phyloP scores from a whole-genome alignment of 2,329 filamentous ascomycete species.

The Diplocarpon mali region DNA sequence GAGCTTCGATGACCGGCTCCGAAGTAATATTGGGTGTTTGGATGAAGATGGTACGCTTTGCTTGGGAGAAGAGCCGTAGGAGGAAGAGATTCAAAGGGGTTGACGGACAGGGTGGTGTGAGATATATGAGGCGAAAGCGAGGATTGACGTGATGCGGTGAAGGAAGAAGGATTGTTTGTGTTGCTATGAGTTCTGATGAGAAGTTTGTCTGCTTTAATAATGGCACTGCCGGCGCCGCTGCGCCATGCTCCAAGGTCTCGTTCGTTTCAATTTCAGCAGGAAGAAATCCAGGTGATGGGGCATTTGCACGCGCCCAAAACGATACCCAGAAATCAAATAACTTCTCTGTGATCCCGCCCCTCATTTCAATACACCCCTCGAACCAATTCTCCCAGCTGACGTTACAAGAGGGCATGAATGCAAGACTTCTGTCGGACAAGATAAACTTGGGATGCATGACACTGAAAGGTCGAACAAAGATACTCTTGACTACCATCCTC shows the following conservation, averaged over 20 bases:
- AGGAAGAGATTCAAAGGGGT: conserved; percentile 51
- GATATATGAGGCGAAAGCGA: conserved; percentile 7
- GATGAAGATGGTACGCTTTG: conserved; percentile 59
- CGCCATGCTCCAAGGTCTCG: not conserved
- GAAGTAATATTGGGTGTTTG: conserved; percentile 73
- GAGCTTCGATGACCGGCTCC: conserved; percentile 46
- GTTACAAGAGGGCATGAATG: conserved; percentile 70
- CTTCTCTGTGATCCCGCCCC: conserved; percentile 48
- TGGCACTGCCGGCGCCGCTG: not conserved
- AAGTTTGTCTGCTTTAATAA: conserved; percentile 7
- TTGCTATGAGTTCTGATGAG: conserved; percentile 10
- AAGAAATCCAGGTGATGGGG: conserved; percentile 8
- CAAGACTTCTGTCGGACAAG: conserved; percentile 54
- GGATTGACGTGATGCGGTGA: conserved; percentile 45
- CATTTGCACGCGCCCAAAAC: conserved; percentile 48
- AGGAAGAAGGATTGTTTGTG: conserved; percentile 56
- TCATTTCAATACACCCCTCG: conserved; percentile 61
- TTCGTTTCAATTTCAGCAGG: not conserved
- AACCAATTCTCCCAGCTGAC: conserved; percentile 82
- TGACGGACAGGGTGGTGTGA: conserved; percentile 9
- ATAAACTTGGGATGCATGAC: conserved; percentile 86
- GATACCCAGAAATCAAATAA: conserved; percentile 54
- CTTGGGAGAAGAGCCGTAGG: conserved; percentile 47
- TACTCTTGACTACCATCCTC: conserved; percentile 60
- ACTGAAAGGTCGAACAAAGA: conserved; percentile 71